Evolutionary conservation across 106 monocot species (phyloP).

Genomic region (Dactylorhiza incarnata): DNA sequence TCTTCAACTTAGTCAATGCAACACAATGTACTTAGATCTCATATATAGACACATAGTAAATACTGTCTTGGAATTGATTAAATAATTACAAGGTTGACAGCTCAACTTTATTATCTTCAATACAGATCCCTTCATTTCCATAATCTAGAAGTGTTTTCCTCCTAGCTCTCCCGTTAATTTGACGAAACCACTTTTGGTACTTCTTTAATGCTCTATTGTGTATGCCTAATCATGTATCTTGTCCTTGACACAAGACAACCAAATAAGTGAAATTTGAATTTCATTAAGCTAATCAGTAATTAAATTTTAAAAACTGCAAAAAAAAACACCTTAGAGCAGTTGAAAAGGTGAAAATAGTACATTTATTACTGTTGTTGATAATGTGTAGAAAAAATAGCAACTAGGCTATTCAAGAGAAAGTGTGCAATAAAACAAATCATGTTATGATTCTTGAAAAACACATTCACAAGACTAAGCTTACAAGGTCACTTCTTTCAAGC

Average conservation of each 20-base stretch:
- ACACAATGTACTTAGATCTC: background rate
- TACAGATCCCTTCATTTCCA: no score
- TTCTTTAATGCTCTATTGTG: background rate
- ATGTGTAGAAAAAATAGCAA: background rate
- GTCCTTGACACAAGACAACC: background rate
- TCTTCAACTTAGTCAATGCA: no score
- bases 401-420: no score
- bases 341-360: background rate
- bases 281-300: background rate
- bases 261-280: background rate
- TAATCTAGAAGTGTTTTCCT: background rate
- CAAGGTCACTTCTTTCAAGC: slow-evolving; percentile 88
- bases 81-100: no score
- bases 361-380: background rate
- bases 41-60: background rate
- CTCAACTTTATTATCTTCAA: no score
- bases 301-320: background rate
- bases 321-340: background rate
- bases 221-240: background rate
- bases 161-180: background rate
- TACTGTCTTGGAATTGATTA: no score
- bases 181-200: background rate
- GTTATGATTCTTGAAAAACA: background rate
- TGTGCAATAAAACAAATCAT: background rate
- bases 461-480: slow-evolving; percentile 20